Conservation (phyloP, 495 filamentous ascomycete species). For the Filosporella fistucella region DNA sequence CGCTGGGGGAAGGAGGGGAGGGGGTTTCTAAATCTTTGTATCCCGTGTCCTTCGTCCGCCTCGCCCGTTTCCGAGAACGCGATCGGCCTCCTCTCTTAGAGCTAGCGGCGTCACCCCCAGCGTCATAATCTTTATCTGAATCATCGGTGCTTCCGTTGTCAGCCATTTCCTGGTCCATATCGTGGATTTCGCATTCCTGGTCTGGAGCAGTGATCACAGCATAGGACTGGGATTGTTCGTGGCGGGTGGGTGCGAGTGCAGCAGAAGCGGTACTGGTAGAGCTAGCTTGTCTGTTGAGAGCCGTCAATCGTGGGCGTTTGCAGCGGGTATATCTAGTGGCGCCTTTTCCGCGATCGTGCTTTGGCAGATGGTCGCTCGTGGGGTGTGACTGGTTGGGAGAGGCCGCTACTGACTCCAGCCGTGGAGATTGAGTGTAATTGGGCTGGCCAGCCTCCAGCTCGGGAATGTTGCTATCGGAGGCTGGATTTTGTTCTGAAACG, state of each 20-base stretch:
- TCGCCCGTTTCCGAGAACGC: conserved; percentile 18
- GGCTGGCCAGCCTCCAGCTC: neutral
- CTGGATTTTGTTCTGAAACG: conserved; percentile 11
- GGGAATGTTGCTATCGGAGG: conserved; percentile 10
- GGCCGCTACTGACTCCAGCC: no score
- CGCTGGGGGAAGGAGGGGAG: conserved; percentile 9
- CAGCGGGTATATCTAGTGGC: no score
- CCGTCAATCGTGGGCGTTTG: no score
- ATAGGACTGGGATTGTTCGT: no score
- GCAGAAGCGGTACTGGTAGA: no score
- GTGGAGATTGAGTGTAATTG: conserved; percentile 9
- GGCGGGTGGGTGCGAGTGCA: no score
- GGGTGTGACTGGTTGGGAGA: no score
- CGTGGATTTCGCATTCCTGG: no score
- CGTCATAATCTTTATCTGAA: conserved; percentile 21
- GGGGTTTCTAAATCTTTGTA: conserved; percentile 12
- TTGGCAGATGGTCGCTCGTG: no score
- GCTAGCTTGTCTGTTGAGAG: no score
- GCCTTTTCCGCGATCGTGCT: no score
- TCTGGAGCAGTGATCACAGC: no score
- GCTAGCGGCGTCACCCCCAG: conserved; percentile 12
- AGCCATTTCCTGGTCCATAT: conserved; percentile 14
- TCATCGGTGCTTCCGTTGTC: conserved; percentile 13
- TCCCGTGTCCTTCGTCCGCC: conserved; percentile 11
- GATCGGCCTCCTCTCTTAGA: conserved; percentile 10